Conservation (phyloP, 768 basidiomycete species). For the Galerina sulciceps region DNA sequence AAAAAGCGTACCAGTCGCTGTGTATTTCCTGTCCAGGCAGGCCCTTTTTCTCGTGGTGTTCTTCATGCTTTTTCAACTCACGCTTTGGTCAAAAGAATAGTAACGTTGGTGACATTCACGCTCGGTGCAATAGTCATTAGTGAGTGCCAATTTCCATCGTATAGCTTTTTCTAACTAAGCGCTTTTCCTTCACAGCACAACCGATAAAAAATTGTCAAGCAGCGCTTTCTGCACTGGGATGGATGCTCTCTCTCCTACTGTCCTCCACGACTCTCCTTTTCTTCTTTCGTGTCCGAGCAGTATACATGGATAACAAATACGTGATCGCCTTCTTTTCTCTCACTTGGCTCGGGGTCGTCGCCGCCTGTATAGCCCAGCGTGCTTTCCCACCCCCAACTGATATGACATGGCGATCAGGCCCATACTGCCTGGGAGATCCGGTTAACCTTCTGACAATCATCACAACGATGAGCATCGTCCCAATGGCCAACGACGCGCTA, state of each 20-base stretch:
- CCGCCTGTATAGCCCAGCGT: background rate
- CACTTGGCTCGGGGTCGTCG: constrained; percentile 10
- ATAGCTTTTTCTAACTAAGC: background rate
- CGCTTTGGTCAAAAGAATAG: background rate
- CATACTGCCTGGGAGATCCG: constrained; percentile 1
- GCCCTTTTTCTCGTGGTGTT: background rate
- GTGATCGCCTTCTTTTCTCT: constrained; percentile 14
- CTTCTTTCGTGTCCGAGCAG: constrained; percentile 25
- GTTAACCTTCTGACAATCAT: constrained; percentile 7
- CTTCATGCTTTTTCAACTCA: background rate
- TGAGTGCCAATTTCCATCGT: background rate
- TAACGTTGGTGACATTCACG: background rate
- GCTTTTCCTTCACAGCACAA: background rate
- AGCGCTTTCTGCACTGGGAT: background rate
- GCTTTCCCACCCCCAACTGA: too few relatives aligned
- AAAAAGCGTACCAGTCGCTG: background rate
- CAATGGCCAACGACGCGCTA: constrained; percentile 29
- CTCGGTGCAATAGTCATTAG: background rate
- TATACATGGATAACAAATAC: constrained; percentile 18
- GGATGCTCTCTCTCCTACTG: background rate
- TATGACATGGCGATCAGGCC: background rate
- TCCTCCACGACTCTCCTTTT: constrained; percentile 25
- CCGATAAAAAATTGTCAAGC: background rate
- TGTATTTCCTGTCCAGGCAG: background rate
- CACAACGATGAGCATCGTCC: constrained; percentile 18